Evolutionary conservation across 495 filamentous ascomycete species (phyloP), one percentile per base, ranked within the genome.

Genomic region (Aspergillus affinis): DNA sequence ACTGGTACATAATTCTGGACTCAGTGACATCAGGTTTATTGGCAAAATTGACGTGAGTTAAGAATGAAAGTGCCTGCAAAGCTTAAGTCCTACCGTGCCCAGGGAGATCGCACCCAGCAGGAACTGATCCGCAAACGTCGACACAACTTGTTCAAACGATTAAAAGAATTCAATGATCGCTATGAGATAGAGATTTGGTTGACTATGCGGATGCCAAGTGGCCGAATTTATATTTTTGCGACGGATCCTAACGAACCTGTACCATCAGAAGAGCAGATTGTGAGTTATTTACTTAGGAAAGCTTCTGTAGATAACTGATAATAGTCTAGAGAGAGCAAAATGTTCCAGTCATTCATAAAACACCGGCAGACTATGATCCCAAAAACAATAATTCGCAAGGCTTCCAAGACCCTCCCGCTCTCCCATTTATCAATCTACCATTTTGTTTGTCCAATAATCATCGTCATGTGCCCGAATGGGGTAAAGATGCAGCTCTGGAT

Each of bases 171-270:
- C 19, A 48, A 48, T 20, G 46, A 48, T 4, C 46, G 46, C 15
- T 48, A 48, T 20, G 46, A 20, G 3, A 48, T 48, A 48, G 46
- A 48, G 4, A 48, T 15, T 4, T 48, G 46, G 46, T 4, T 48
- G 4, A 48, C 12, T 48, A 48, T 48, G 46, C 46, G 46, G 46
- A 48, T 48, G 46, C 46, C 46, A n/a, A 48, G 46, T 12, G 46
- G 46, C 3, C 4, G 46, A 15, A 48, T 48, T 4, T 48, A 48
- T 12, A 48, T 4, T 5, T 48, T 48, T 48, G 46, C 46, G 19
- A 48, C 46, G 3, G 46, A 48, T 20, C 46, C 46, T 48, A 48
- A 12, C 46, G 17, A 48, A 20, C 15, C 46, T 12, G 13, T 48
- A 12, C 46, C 46, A 20, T 48, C 46, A 6, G 46, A 48, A 4